Evolutionary conservation across 305 asterid species (phyloP).

Genomic region (Solanum hybrid): DNA sequence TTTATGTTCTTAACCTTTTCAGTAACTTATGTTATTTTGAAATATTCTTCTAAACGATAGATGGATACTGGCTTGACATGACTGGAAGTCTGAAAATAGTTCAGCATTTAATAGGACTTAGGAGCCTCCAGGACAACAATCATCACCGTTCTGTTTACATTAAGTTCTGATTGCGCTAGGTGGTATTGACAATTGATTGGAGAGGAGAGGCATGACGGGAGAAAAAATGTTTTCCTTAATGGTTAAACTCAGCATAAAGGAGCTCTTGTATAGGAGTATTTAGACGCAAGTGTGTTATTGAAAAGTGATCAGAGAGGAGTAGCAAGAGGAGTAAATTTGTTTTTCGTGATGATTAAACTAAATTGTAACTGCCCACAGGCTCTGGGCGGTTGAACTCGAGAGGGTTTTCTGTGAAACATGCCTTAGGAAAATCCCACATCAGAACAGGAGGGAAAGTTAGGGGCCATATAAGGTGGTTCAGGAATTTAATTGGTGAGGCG

Average conservation of each 20-base stretch:
- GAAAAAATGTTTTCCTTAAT: neutral
- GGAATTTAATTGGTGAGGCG: neutral
- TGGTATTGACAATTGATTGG: neutral
- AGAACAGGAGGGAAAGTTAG: neutral
- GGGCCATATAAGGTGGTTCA: neutral
- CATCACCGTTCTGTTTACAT: neutral
- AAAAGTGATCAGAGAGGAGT: neutral
- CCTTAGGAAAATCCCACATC: neutral
- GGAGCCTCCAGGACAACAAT: neutral
- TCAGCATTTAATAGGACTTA: neutral
- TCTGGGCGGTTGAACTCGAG: neutral
- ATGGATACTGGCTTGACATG: neutral
- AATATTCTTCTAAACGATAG: neutral
- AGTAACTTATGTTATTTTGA: neutral
- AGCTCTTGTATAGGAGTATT: neutral
- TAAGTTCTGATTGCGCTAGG: neutral
- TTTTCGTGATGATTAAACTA: neutral
- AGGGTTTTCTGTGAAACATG: neutral
- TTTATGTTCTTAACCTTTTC: conserved; percentile 4
- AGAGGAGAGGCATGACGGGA: neutral
- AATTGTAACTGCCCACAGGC: neutral
- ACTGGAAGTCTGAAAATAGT: neutral
- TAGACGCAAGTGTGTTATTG: neutral
- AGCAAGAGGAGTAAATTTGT: neutral
- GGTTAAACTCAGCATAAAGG: neutral